Conservation (phyloP, 495 filamentous ascomycete genomes). For the Trichocladium antarcticum region DNA sequence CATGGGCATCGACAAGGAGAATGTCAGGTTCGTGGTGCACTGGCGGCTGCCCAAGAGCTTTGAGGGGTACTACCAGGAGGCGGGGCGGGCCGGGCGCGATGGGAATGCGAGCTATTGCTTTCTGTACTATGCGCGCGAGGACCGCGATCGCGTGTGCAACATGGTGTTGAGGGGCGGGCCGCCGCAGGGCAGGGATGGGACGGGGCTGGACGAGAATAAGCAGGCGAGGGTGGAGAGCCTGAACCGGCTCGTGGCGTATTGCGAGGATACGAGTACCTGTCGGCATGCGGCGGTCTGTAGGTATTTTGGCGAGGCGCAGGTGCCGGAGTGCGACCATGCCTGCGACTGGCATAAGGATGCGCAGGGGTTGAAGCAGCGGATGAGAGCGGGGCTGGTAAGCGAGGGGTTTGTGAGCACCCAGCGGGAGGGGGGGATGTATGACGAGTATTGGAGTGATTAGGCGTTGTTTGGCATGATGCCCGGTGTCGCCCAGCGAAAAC, state of each 20-base stretch:
- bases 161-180: conserved; percentile 37
- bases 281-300: conserved; percentile 65
- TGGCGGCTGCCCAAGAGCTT: conserved; percentile 88
- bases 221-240: conserved; percentile 37
- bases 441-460: conserved; percentile 30
- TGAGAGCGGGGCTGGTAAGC: conserved; percentile 48
- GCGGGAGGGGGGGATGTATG: conserved; percentile 46
- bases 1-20: conserved; percentile 94
- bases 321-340: conserved; percentile 63
- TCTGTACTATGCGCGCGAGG: conserved; percentile 77
- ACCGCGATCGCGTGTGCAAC: conserved; percentile 62
- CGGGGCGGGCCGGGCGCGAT: conserved; percentile 80
- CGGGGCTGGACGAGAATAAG: conserved; percentile 8
- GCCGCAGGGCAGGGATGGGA: conserved; percentile 25
- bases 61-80: conserved; percentile 94
- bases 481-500: background rate
- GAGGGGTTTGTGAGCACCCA: conserved; percentile 70
- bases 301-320: conserved; percentile 65
- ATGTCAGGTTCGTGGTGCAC: conserved; percentile 87
- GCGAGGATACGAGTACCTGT: conserved; percentile 62
- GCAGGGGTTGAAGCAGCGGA: conserved; percentile 49
- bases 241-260: conserved; percentile 60
- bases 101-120: conserved; percentile 77
- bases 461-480: background rate
- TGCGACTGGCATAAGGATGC: conserved; percentile 85